phyloP scores from a whole-genome alignment of 768 basidiomycete species.

The Trametes gibbosa region DNA sequence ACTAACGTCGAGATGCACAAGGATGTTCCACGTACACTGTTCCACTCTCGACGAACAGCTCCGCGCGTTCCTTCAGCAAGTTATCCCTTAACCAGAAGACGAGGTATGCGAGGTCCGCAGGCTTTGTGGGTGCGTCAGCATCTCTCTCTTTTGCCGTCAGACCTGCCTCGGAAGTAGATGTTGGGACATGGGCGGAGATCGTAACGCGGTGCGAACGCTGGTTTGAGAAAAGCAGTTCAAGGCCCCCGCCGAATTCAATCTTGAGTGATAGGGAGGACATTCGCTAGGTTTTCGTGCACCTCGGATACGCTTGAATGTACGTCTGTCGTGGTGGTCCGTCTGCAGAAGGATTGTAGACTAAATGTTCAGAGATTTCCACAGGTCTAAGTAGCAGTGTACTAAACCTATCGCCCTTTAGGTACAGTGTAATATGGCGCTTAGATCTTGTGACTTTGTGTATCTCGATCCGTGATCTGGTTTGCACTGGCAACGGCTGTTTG shows the following conservation, averaged over 20 bases:
- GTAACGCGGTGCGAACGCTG: constrained; percentile 54
- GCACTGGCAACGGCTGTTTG: too few species aligned
- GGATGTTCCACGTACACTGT: constrained; percentile 64
- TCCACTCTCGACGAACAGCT: constrained; percentile 84
- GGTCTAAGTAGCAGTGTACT: too few species aligned
- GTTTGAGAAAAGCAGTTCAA: constrained; percentile 82
- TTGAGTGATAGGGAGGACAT: constrained; percentile 42
- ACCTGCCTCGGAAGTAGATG: constrained; percentile 1
- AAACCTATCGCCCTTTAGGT: too few species aligned
- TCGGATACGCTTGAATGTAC: neutral
- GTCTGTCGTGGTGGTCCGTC: too few species aligned
- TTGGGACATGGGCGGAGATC: constrained; percentile 48
- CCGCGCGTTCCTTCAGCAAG: constrained; percentile 78
- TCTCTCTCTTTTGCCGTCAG: neutral
- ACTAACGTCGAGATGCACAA: too few species aligned
- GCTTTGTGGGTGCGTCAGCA: constrained; percentile 33
- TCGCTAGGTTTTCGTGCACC: too few species aligned
- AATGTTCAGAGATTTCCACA: too few species aligned
- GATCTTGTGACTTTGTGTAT: too few species aligned
- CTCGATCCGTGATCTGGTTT: too few species aligned
- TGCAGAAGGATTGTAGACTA: too few species aligned
- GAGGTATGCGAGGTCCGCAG: constrained; percentile 69
- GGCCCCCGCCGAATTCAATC: constrained; percentile 80
- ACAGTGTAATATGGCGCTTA: neutral
- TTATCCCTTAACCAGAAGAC: constrained; percentile 76